Evolutionary conservation across 306 rosid genomes (phyloP).

Genomic region (barrel medic (Medicago truncatula)): DNA sequence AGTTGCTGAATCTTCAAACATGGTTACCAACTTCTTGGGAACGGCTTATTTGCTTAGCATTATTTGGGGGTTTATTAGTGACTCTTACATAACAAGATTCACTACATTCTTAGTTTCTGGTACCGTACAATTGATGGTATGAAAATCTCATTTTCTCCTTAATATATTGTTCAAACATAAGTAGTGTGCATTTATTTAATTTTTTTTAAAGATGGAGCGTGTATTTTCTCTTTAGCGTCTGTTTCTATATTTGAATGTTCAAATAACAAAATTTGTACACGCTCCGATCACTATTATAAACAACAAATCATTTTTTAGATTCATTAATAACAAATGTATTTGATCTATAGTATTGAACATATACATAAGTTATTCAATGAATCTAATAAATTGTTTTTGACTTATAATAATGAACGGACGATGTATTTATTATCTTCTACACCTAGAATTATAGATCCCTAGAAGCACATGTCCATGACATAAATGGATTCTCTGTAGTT

Average conservation of each 20-base stretch:
- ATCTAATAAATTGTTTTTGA: no score
- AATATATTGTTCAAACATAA: background rate
- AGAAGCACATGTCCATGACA: no score
- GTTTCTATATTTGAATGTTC: background rate
- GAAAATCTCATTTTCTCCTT: background rate
- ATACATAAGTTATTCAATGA: no score
- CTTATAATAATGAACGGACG: no score
- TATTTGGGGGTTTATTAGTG: conserved; percentile 52
- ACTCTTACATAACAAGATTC: conserved; percentile 52
- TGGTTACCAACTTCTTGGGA: conserved; percentile 56
- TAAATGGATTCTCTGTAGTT: no score
- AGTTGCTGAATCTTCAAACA: conserved; percentile 46
- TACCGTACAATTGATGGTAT: conserved; percentile 40
- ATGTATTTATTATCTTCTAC: background rate
- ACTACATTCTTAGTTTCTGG: conserved; percentile 37
- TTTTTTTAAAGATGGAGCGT: no score
- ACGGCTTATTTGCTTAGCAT: conserved; percentile 46
- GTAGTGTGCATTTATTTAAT: no score
- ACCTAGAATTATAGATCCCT: background rate
- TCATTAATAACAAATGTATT: no score
- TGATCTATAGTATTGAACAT: no score
- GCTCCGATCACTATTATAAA: no score
- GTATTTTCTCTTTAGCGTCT: background rate
- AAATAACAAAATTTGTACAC: no score
- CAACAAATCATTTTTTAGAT: no score